Base-by-base conservation (phyloP, 371 early-diverging fungal species). In the Apophysomyces sp. region DNA sequence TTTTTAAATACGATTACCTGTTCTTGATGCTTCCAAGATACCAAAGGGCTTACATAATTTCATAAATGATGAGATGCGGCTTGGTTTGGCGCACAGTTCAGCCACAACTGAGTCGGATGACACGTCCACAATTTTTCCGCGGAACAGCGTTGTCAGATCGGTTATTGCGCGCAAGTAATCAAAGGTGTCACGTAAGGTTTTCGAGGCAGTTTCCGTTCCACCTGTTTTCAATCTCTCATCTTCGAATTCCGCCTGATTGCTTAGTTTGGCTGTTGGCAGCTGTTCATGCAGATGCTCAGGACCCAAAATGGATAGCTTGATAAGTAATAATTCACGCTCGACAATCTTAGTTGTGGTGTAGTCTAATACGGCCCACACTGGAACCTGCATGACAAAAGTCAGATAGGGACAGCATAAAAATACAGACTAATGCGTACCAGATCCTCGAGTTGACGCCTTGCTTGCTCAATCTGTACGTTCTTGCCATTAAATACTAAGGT, bases 321-420 rank as follows among this genome's bases (percentile, higher is more conserved):
- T 88, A 67, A 98, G 73, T 55, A 94, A 80, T 69, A 97, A 72
- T 76, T 98, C 98, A 55, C 98, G 87, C 75, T 96, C 93, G 39
- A 98, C 88, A 55, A 94, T 79, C 56, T 83, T 86, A 40, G 88
- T 87, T 56, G 86, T 84, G 39, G 94, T 93, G 83, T 96, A 97
- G 74, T 97, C 97, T 66, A 98, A 78, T 18, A 97, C 98, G 30
- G 97, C 98, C 96, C 97, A 98, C n/a, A 97, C 94, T 41, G 97
- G 97, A 24, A 97, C 89, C 89, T 88, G 24, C 24, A 31, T 30
- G 24, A n/a, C 11, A 44, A 21, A 2, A 44, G 11, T 26, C 3
- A 16, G 11, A 9, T 3, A 18, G 16, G 32, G 37, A 21, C 4
- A 16, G n/a, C 41, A 21, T 21, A 18, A 9, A 40, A 9, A 34